phyloP scores from a whole-genome alignment of 495 filamentous ascomycete species.

The Oidiodendron maius region DNA sequence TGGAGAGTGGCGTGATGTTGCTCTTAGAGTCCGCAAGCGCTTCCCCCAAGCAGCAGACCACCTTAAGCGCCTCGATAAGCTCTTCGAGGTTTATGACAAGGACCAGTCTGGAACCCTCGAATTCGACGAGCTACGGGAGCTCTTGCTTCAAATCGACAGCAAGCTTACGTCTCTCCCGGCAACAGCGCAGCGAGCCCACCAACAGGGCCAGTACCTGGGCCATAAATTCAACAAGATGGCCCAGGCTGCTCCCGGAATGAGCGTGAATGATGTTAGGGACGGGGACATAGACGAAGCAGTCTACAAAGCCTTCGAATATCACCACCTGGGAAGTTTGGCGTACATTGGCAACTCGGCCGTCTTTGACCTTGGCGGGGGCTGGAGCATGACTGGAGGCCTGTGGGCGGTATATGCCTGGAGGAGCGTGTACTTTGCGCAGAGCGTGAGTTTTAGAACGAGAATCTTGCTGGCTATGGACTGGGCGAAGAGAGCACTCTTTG shows the following conservation, averaged over 20 bases:
- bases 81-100: slow-evolving; percentile 88
- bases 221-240: slow-evolving; percentile 93
- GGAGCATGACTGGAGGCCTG: slow-evolving; percentile 76
- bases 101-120: slow-evolving; percentile 90
- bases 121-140: slow-evolving; percentile 83
- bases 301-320: slow-evolving; percentile 95
- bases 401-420: slow-evolving; percentile 96
- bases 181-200: slow-evolving; percentile 94
- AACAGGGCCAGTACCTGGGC: slow-evolving; percentile 91
- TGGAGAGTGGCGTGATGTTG: slow-evolving; percentile 80
- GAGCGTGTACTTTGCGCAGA: slow-evolving; percentile 96
- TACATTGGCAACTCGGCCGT: slow-evolving; percentile 96
- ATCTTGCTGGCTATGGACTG: slow-evolving; percentile 96
- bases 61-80: slow-evolving; percentile 77
- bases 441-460: slow-evolving; percentile 86
- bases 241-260: slow-evolving; percentile 67
- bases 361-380: slow-evolving; percentile 73
- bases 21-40: slow-evolving; percentile 71
- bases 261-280: slow-evolving; percentile 72
- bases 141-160: slow-evolving; percentile 83
- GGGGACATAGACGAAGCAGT: slow-evolving; percentile 90
- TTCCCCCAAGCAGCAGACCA: slow-evolving; percentile 94
- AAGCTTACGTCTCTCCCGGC: slow-evolving; percentile 83
- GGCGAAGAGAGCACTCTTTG: slow-evolving; percentile 91
- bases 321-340: slow-evolving; percentile 84